Conservation (phyloP, 768 basidiomycete genomes). For the Termitomyces sp. region DNA sequence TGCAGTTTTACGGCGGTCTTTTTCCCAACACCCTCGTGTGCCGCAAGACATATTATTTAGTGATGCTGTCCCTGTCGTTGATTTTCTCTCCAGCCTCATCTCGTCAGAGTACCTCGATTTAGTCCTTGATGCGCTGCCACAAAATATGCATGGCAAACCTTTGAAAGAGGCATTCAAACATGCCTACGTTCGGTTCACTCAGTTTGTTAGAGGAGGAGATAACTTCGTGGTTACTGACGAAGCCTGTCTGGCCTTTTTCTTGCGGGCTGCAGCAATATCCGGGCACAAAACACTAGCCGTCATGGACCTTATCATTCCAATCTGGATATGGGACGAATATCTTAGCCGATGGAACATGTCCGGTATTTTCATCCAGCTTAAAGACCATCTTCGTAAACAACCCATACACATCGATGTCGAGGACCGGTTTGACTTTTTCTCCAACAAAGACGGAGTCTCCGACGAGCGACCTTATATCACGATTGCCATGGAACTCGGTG, state of each 20-base stretch:
- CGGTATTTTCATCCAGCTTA: constrained; percentile 2
- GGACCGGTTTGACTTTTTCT: constrained; percentile 3
- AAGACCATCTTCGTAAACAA: background rate
- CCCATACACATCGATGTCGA: constrained; percentile 5
- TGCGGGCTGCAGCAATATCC: background rate
- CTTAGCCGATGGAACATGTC: background rate
- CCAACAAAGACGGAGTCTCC: background rate
- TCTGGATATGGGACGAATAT: background rate
- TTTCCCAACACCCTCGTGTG: too few species aligned
- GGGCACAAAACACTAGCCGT: background rate
- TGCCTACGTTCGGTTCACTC: constrained; percentile 2
- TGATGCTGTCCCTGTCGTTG: background rate
- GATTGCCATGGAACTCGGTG: constrained; percentile 8
- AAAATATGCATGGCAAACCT: background rate
- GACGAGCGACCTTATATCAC: constrained; percentile 7
- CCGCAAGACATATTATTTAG: background rate
- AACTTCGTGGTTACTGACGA: background rate
- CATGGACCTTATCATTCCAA: background rate
- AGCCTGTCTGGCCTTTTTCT: background rate
- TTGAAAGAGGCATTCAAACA: constrained; percentile 4
- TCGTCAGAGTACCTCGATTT: background rate
- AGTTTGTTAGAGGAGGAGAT: constrained; percentile 6
- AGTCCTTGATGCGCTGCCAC: background rate
- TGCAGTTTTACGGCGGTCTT: background rate
- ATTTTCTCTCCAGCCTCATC: background rate